These are phyloP conservation scores for Chaetomium olivaceum DNA, from an alignment of 2,329 filamentous ascomycete species.

Conservation along the genomic window DNA sequence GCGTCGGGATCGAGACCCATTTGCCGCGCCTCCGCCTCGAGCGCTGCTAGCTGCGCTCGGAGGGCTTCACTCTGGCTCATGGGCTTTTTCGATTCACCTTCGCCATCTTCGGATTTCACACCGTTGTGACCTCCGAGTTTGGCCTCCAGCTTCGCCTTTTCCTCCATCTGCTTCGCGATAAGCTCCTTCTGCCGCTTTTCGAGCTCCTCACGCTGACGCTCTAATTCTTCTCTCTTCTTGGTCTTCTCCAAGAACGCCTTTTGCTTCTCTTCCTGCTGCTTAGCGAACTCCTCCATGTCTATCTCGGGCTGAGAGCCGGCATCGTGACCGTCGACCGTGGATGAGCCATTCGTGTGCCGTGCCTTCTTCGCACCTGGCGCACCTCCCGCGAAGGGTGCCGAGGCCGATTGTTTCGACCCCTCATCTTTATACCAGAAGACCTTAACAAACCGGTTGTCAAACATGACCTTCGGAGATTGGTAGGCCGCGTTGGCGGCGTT, in stretches of 20 bases:
- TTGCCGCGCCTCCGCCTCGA: conserved; percentile 70
- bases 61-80: conserved; percentile 61
- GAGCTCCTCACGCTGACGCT: conserved; percentile 62
- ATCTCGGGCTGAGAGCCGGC: conserved; percentile 52
- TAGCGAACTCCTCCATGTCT: conserved; percentile 68
- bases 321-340: conserved; percentile 12
- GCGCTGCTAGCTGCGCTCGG: conserved; percentile 69
- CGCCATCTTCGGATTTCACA: conserved; percentile 25
- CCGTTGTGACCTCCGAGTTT: conserved; percentile 50
- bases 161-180: conserved; percentile 63
- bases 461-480: conserved; percentile 75
- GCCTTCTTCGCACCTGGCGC: conserved; percentile 36
- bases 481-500: conserved; percentile 69
- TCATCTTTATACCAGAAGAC: conserved; percentile 73
- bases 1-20: conserved; percentile 66
- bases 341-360: conserved; percentile 18
- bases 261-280: conserved; percentile 71
- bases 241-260: conserved; percentile 65
- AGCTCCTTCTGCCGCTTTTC: conserved; percentile 64
- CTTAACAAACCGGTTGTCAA: conserved; percentile 83
- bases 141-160: conserved; percentile 62
- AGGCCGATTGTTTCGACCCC: conserved; percentile 39
- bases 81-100: conserved; percentile 36
- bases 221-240: conserved; percentile 62
- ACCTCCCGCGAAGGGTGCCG: conserved; percentile 34